Conservation (phyloP, 176 grass and related monocot genomes). For the Paspalum vaginatum region DNA sequence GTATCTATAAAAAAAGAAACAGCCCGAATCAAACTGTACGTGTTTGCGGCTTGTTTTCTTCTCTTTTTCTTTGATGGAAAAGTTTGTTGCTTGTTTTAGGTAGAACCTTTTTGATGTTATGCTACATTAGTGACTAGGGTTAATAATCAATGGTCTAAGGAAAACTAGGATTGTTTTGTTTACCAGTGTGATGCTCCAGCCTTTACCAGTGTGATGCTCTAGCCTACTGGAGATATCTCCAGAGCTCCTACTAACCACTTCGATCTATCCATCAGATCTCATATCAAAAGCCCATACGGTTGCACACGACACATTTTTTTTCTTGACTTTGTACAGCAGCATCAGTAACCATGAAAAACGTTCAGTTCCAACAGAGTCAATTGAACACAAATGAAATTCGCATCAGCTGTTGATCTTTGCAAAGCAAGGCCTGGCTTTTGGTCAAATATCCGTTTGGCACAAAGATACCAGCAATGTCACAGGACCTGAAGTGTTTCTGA, state of each 20-base stretch:
- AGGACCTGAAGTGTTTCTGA: background rate
- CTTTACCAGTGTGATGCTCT: background rate
- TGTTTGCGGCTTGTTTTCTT: slow-evolving; percentile 29
- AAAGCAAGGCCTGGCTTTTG: too few relatives aligned
- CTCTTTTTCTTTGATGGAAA: background rate
- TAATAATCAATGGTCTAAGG: background rate
- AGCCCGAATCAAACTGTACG: slow-evolving; percentile 9
- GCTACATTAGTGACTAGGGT: background rate
- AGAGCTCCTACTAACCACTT: background rate
- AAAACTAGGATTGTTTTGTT: background rate
- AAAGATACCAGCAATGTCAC: too few relatives aligned
- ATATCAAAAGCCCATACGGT: background rate
- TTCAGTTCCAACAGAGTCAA: slow-evolving; percentile 1
- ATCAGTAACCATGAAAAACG: background rate
- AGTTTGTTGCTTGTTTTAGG: slow-evolving; percentile 32
- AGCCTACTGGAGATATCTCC: background rate
- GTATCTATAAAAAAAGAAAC: slow-evolving; percentile 11
- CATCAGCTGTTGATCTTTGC: too few relatives aligned
- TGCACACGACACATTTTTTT: background rate
- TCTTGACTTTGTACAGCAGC: background rate
- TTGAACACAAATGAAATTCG: too few relatives aligned
- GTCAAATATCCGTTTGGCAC: background rate
- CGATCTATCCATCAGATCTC: background rate
- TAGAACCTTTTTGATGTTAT: slow-evolving; percentile 9
- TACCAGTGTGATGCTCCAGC: background rate